A percentile compares a stretch with the other conserved stretches of the same genome.
Evolutionary conservation across 2,329 filamentous ascomycete species (phyloP).

Genomic region (Penicillium expansum): DNA sequence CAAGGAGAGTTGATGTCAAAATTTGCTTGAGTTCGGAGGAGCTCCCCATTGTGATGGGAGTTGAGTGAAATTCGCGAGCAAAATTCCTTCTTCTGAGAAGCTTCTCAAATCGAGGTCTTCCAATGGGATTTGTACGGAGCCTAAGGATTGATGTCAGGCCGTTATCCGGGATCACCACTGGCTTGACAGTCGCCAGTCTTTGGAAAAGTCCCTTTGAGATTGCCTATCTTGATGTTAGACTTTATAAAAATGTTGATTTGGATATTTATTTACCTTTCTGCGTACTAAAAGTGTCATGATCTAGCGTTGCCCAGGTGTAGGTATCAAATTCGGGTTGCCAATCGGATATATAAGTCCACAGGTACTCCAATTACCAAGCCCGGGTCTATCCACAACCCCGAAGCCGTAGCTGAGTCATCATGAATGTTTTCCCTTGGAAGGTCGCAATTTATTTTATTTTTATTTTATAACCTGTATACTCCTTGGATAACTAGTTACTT

Average conservation of each 20-base stretch:
- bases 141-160: background rate
- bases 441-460: background rate
- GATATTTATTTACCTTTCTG: background rate
- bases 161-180: background rate
- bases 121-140: background rate
- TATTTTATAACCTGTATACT: background rate
- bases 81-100: background rate
- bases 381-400: background rate
- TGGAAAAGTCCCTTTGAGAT: background rate
- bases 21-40: constrained; percentile 11
- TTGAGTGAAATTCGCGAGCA: constrained; percentile 3
- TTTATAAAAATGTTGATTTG: background rate
- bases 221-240: background rate
- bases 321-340: background rate
- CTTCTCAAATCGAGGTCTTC: background rate
- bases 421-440: background rate
- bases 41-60: constrained; percentile 6
- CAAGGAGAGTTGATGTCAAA: constrained; percentile 19
- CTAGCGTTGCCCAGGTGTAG: background rate
- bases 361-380: background rate
- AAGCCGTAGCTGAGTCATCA: background rate
- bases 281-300: background rate
- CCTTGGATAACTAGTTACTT: background rate
- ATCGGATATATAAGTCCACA: background rate
- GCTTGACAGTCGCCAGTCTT: background rate